These are phyloP conservation scores for Cucurbita pepo DNA, from an alignment of 306 rosid genomes.

Conservation along the genomic window DNA sequence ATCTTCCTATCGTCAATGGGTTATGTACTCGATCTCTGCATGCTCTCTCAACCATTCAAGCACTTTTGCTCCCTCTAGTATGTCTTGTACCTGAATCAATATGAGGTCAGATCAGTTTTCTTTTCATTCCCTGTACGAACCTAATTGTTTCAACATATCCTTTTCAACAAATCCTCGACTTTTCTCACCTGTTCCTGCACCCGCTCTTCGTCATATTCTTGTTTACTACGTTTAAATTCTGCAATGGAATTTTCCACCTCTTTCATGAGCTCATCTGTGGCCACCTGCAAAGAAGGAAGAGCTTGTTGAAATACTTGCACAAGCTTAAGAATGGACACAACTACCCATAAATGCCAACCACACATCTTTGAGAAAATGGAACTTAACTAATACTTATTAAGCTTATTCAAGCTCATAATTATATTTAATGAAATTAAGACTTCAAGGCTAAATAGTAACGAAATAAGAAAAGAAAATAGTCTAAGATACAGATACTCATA, in stretches of 20 bases:
- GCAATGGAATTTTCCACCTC: constrained; percentile 82
- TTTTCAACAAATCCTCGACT: neutral
- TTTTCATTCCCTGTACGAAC: neutral
- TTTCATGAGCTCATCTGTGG: constrained; percentile 63
- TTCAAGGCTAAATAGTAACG: neutral
- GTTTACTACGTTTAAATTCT: constrained; percentile 68
- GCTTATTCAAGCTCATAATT: neutral
- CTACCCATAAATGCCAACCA: neutral
- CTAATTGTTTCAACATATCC: neutral
- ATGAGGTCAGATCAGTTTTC: neutral
- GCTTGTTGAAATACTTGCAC: neutral
- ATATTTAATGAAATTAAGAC: neutral
- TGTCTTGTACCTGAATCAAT: constrained; percentile 68
- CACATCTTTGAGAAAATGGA: neutral
- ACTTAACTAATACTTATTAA: neutral
- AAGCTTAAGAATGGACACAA: neutral
- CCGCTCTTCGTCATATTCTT: constrained; percentile 82
- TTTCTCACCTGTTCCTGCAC: constrained; percentile 61
- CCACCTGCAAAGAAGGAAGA: constrained; percentile 29
- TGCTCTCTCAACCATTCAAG: constrained; percentile 93
- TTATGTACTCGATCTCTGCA: constrained; percentile 53
- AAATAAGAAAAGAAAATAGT: neutral
- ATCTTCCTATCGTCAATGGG: constrained; percentile 16
- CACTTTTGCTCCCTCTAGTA: constrained; percentile 94
- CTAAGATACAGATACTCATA: constrained; percentile 10